A percentile compares a stretch with the other conserved stretches of the same genome.
phyloP scores from a whole-genome alignment of 2,329 filamentous ascomycete species.

The Juglanconis sp. region DNA sequence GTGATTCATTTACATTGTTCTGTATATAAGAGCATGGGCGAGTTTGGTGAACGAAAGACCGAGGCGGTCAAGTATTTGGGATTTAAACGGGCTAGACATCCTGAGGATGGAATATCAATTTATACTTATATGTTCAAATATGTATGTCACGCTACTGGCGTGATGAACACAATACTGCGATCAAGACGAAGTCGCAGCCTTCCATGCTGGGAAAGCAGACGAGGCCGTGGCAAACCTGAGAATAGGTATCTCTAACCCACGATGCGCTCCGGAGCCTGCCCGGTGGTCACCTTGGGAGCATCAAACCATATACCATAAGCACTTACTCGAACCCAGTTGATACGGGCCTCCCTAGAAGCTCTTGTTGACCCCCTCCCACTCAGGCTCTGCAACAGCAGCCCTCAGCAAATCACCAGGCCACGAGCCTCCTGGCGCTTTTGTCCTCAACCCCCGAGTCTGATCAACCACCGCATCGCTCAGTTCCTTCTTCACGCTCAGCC shows the following conservation, averaged over 20 bases:
- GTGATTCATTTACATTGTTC: slow-evolving; percentile 18
- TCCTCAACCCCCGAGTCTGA: slow-evolving; percentile 16
- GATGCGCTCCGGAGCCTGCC: no score
- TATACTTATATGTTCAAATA: not conserved
- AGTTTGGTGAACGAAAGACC: slow-evolving; percentile 3
- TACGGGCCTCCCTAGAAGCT: slow-evolving; percentile 13
- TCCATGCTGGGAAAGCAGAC: no score
- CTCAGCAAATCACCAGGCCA: slow-evolving; percentile 23
- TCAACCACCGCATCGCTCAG: slow-evolving; percentile 23
- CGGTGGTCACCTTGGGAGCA: no score
- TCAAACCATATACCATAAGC: not conserved
- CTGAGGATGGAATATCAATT: slow-evolving; percentile 11
- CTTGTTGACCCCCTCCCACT: slow-evolving; percentile 24
- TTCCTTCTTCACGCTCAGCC: slow-evolving; percentile 25
- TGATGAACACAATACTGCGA: not conserved
- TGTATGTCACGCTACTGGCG: not conserved
- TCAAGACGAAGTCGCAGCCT: not conserved
- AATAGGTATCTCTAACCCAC: no score
- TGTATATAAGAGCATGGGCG: slow-evolving; percentile 13
- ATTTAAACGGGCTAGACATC: slow-evolving; percentile 12
- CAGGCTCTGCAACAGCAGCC: slow-evolving; percentile 21
- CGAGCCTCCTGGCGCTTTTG: slow-evolving; percentile 22
- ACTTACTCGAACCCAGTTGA: no score
- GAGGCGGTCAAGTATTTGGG: slow-evolving; percentile 4
- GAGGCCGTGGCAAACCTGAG: no score